Conservation (phyloP, 176 grass and related monocot genomes). For the Cymbopogon citratus region DNA sequence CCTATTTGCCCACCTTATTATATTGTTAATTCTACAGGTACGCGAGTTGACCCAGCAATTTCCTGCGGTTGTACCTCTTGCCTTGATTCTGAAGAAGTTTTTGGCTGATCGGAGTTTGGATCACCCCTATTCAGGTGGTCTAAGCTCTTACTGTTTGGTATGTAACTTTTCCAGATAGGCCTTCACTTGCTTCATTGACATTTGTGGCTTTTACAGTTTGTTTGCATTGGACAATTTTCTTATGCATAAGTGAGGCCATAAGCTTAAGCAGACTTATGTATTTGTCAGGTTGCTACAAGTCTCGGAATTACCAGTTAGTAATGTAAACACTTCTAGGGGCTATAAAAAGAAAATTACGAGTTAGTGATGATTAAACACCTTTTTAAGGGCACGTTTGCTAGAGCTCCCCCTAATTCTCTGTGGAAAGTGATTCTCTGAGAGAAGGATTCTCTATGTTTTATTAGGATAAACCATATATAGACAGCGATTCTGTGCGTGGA, state of each 20-base stretch:
- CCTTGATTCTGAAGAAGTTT: slow-evolving; percentile 91
- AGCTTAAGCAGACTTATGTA: neutral
- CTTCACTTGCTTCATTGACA: neutral
- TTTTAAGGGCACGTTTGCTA: neutral
- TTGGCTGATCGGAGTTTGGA: slow-evolving; percentile 93
- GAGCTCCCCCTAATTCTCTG: neutral
- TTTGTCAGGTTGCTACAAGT: neutral
- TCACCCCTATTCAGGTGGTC: slow-evolving; percentile 88
- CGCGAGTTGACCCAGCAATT: slow-evolving; percentile 83
- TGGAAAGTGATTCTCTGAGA: neutral
- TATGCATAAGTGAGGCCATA: neutral
- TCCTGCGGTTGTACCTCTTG: slow-evolving; percentile 82
- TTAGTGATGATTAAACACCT: neutral
- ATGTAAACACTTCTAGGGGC: neutral
- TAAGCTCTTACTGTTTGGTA: slow-evolving; percentile 99
- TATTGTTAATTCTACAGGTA: slow-evolving; percentile 57
- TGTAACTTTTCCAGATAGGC: slow-evolving; percentile 14
- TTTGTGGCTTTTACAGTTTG: slow-evolving; percentile 3
- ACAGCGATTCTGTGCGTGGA: neutral
- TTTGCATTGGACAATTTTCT: slow-evolving; percentile 9
- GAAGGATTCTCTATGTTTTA: neutral
- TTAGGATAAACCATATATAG: neutral
- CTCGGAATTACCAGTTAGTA: neutral
- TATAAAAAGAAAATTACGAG: neutral
- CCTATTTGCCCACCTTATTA: neutral